These are phyloP conservation scores for Astrocystis sublimbata DNA, from an alignment of 495 filamentous ascomycete species.

Conservation along the genomic window DNA sequence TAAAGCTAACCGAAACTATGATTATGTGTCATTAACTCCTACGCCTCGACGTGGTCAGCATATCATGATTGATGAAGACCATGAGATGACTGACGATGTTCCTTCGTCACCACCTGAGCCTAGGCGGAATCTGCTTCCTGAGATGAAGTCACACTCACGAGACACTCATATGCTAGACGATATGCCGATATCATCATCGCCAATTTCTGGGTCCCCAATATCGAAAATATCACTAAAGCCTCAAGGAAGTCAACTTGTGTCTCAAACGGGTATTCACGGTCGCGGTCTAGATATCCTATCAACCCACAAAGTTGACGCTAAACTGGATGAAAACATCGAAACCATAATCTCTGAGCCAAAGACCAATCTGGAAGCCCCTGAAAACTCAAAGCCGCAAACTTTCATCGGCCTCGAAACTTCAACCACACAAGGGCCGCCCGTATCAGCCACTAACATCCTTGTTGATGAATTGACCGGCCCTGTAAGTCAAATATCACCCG, in stretches of 20 bases:
- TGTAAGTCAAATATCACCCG: background rate
- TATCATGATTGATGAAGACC: conserved; percentile 38
- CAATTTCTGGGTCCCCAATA: conserved; percentile 45
- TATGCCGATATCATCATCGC: conserved; percentile 50
- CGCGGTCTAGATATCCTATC: conserved; percentile 13
- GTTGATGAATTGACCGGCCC: conserved; percentile 51
- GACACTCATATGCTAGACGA: conserved; percentile 43
- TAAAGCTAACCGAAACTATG: conserved; percentile 40
- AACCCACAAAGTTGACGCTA: background rate
- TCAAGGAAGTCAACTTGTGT: conserved; percentile 15
- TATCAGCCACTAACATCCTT: conserved; percentile 43
- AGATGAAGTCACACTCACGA: conserved; percentile 45
- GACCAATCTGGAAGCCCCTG: background rate
- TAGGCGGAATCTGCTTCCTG: conserved; percentile 45
- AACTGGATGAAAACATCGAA: background rate
- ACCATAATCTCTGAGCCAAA: background rate
- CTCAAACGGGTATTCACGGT: conserved; percentile 12
- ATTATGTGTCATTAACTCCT: conserved; percentile 78
- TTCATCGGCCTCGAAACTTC: conserved; percentile 9
- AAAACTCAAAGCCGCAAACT: conserved; percentile 14
- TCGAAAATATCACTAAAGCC: conserved; percentile 21
- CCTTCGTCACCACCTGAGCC: conserved; percentile 58
- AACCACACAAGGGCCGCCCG: conserved; percentile 33
- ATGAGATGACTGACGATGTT: conserved; percentile 44
- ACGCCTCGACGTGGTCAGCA: conserved; percentile 62